Evolutionary conservation across 305 asterid genomes (phyloP), one percentile per base, ranked within the genome.

Genomic region (Coffea humblotiana): DNA sequence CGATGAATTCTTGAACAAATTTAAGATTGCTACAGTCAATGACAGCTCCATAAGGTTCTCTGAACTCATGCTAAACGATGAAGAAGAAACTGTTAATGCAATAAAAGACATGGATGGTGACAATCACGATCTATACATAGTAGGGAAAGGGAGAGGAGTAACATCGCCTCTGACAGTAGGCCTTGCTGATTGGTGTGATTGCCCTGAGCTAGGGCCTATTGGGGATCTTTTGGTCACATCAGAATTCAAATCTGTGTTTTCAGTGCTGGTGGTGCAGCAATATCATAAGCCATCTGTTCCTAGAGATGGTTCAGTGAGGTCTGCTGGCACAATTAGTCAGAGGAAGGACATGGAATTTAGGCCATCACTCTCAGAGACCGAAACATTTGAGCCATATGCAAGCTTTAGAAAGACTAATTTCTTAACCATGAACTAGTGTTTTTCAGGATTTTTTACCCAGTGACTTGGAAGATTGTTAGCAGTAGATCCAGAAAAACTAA

Each of bases 171-270:
- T 96, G 19, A 94, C 97, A 0, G 77, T 90, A 0, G 98, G 99
- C 14, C 89, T 96, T 3, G 89, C 93, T 3, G 98, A 96, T 74
- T 96, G 99, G 99, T 96, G 99, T 58, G 99, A 96, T 80, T 91
- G 98, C 80, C 99, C 98, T 0, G 97, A 96, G 86, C 92, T 96
- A 0, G 98, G 99, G 32, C 91, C 99, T 1, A 92, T 96, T 3
- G 98, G 99, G 1, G 99, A 96, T 80, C 96, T 96, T 21, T 74
- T 96, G 81, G 91, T 94, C 14, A 96, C 97, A 11, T 96, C 98
- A 0, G 96, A 96, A 65, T 96, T 96, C 18, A 94, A 91, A 63
- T 90, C 97, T 0, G 8, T 83, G 18, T 92, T 94, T 76, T 88
- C 98, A 0, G 94, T 94, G 84, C 85, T 96, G n/a, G 92, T 94